Evolutionary conservation across 257 asterid genomes (phyloP).

Genomic region (Nicotiana sylvestris): DNA sequence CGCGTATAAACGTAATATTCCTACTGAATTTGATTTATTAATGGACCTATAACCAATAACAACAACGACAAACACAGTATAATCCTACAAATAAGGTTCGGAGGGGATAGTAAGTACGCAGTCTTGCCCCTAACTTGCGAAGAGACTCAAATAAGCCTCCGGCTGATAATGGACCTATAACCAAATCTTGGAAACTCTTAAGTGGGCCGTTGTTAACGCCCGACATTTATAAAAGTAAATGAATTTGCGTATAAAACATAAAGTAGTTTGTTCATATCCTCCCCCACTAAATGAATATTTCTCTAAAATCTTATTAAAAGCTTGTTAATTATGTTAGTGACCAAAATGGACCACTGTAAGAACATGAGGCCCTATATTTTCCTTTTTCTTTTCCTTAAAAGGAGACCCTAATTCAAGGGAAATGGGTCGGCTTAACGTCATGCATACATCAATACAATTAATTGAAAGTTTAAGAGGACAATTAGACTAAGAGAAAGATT

Average conservation of each 20-base stretch:
- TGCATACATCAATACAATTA: conserved; percentile 25
- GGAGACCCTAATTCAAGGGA: conserved; percentile 44
- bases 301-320: neutral
- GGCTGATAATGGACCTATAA: no score
- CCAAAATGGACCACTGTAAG: conserved; percentile 28
- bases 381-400: neutral
- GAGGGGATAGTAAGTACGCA: no score
- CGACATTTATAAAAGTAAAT: no score
- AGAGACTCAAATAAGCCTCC: no score
- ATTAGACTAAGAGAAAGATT: neutral
- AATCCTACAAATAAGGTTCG: no score
- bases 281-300: conserved; percentile 18
- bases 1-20: neutral
- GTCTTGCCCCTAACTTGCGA: no score
- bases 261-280: conserved; percentile 4
- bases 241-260: neutral
- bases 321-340: conserved; percentile 20
- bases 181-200: no score
- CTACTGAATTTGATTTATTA: neutral
- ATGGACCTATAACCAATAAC: neutral
- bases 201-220: neutral
- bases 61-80: no score
- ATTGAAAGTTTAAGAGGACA: neutral
- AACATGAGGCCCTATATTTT: conserved; percentile 23
- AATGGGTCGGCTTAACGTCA: conserved; percentile 50